phyloP scores from a whole-genome alignment of 2,329 filamentous ascomycete species.

The Talaromyces sp. region DNA sequence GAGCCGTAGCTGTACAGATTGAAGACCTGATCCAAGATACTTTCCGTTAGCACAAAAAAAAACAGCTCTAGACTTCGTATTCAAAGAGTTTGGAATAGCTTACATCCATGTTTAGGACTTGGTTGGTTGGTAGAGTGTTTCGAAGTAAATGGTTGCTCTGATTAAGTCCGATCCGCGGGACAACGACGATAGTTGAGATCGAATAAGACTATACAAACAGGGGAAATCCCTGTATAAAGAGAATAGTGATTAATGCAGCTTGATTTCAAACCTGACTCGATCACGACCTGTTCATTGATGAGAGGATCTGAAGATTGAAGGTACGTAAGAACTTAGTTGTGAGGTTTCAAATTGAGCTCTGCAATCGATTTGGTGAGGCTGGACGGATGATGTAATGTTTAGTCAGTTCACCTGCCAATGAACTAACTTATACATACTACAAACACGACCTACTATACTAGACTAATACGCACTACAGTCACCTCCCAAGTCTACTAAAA shows the following conservation, averaged over 20 bases:
- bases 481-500: background rate
- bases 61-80: background rate
- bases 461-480: no score
- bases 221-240: background rate
- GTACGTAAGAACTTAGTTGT: background rate
- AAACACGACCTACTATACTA: no score
- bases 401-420: slow-evolving; percentile 8
- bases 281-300: background rate
- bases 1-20: slow-evolving; percentile 46
- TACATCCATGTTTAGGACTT: slow-evolving; percentile 22
- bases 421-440: background rate
- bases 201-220: background rate
- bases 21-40: slow-evolving; percentile 36
- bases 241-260: background rate
- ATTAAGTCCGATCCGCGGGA: slow-evolving; percentile 3
- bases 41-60: background rate
- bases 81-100: background rate
- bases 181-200: slow-evolving; percentile 1
- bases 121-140: background rate
- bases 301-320: background rate
- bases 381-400: slow-evolving; percentile 19
- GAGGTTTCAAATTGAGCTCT: background rate
- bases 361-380: background rate
- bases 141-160: background rate
- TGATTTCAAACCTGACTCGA: background rate